These are phyloP conservation scores for Plasmodium sp. DNA, from an alignment of 169 alveolate genomes.

Conservation along the genomic window DNA sequence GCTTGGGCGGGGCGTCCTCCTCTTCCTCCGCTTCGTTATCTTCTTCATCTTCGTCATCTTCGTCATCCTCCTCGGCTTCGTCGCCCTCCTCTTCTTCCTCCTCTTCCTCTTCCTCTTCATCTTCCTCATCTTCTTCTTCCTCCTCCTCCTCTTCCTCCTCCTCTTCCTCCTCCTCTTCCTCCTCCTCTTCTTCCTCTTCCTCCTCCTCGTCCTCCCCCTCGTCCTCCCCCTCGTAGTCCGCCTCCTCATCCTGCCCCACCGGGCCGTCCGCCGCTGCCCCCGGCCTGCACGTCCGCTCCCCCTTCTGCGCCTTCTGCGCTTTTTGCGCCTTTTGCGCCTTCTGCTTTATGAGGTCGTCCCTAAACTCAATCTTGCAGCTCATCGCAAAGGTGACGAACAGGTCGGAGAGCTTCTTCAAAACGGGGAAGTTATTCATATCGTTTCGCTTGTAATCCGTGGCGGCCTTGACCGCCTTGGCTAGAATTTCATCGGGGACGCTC, in stretches of 20 bases:
- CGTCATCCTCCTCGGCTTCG: not conserved
- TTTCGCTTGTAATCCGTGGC: conserved; percentile 7
- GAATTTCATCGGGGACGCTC: conserved; percentile 81
- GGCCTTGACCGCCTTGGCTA: conserved; percentile 75
- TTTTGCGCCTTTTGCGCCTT: conserved; percentile 7
- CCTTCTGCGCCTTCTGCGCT: not conserved
- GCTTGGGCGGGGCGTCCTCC: not conserved
- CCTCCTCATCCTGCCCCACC: conserved; percentile 47
- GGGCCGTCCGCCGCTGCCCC: not conserved
- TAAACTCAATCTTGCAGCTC: conserved; percentile 82
- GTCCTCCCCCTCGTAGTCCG: not conserved
- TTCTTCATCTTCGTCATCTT: not conserved
- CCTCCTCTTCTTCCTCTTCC: not conserved
- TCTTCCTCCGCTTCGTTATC: not conserved
- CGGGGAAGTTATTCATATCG: conserved; percentile 66
- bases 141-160: not conserved
- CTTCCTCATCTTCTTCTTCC: not conserved
- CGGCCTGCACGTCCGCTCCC: not conserved
- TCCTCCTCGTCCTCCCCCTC: not conserved
- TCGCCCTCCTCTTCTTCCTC: not conserved
- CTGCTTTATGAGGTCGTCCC: conserved; percentile 56
- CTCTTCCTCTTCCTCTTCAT: not conserved
- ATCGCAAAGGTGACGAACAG: conserved; percentile 80
- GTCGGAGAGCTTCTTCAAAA: conserved; percentile 39
- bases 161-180: not conserved